Conservation (phyloP, 129 eudicot species). For the Cynara cardunculus region DNA sequence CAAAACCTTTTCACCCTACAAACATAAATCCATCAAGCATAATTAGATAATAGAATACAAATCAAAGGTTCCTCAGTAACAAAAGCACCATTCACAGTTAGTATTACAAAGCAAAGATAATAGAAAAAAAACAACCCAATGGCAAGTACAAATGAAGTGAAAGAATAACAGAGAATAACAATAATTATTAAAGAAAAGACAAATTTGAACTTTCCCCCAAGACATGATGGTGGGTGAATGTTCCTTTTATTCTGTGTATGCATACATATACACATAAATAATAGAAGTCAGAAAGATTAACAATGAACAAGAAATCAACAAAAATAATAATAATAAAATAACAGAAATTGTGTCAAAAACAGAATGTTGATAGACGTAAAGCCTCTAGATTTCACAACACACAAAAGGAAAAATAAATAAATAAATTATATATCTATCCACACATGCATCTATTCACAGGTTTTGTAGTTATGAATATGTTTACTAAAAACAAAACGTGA, state of each 20-base stretch:
- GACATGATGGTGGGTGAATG: slow-evolving; percentile 40
- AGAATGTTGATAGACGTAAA: slow-evolving; percentile 12
- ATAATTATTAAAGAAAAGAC: slow-evolving; percentile 37
- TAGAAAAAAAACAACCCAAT: slow-evolving; percentile 18
- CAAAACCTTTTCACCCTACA: slow-evolving; percentile 77
- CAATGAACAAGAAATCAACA: slow-evolving; percentile 15
- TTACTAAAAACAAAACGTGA: slow-evolving; percentile 35
- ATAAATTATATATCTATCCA: background rate
- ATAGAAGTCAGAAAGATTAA: slow-evolving; percentile 9
- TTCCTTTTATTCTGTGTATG: slow-evolving; percentile 27
- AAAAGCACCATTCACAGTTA: slow-evolving; percentile 10
- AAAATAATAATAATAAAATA: slow-evolving; percentile 20
- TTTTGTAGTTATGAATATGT: slow-evolving; percentile 12
- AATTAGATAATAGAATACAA: slow-evolving; percentile 16
- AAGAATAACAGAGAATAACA: slow-evolving; percentile 16
- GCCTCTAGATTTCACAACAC: slow-evolving; percentile 8
- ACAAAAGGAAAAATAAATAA: slow-evolving; percentile 14
- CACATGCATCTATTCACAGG: slow-evolving; percentile 9
- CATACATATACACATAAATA: background rate
- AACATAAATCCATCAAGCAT: slow-evolving; percentile 23
- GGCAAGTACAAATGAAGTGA: slow-evolving; percentile 24
- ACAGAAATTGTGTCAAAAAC: slow-evolving; percentile 1
- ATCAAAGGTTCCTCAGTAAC: slow-evolving; percentile 16
- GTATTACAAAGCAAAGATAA: background rate
- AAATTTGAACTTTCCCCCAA: slow-evolving; percentile 42